Percentiles rank a stretch among this genome's conserved stretches.
Conservation (phyloP, 768 basidiomycete genomes). For the Russula vinacea region DNA sequence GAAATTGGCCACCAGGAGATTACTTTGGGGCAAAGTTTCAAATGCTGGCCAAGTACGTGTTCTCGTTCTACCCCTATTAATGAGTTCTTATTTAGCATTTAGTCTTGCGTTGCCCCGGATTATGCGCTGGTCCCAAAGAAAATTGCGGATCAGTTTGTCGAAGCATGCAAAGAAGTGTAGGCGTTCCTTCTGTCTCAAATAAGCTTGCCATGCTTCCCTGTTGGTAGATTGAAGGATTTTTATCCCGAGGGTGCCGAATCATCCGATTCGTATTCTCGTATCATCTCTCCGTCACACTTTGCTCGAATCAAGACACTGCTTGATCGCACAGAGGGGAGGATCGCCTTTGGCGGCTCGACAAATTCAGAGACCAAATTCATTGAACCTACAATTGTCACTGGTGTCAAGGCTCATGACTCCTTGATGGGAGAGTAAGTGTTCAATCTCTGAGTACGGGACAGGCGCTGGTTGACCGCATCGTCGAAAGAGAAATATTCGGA, state of each 20-base stretch:
- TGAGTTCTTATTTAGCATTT: conserved; percentile 27
- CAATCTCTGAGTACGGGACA: neutral
- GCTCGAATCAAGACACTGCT: conserved; percentile 59
- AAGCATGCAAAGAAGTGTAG: conserved; percentile 45
- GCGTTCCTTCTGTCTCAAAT: conserved; percentile 25
- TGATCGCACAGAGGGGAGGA: conserved; percentile 61
- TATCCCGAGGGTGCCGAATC: conserved; percentile 48
- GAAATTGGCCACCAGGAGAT: conserved; percentile 59
- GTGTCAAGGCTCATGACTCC: conserved; percentile 60
- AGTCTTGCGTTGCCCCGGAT: conserved; percentile 68
- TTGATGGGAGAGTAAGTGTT: conserved; percentile 69
- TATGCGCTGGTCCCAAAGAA: conserved; percentile 47
- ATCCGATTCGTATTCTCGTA: conserved; percentile 47
- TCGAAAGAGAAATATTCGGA: conserved; percentile 74
- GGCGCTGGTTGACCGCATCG: neutral
- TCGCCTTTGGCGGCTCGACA: conserved; percentile 62
- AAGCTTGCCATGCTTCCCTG: neutral
- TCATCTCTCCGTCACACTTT: conserved; percentile 54
- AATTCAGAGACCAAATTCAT: conserved; percentile 60
- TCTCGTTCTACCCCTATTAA: neutral
- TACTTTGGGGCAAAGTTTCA: conserved; percentile 75
- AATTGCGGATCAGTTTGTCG: conserved; percentile 41
- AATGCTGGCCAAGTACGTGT: conserved; percentile 57
- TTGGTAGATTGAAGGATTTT: conserved; percentile 50
- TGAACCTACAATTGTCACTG: conserved; percentile 67